Evolutionary conservation across 2,329 filamentous ascomycete genomes (phyloP).

Genomic region (Aspergillus neotritici): DNA sequence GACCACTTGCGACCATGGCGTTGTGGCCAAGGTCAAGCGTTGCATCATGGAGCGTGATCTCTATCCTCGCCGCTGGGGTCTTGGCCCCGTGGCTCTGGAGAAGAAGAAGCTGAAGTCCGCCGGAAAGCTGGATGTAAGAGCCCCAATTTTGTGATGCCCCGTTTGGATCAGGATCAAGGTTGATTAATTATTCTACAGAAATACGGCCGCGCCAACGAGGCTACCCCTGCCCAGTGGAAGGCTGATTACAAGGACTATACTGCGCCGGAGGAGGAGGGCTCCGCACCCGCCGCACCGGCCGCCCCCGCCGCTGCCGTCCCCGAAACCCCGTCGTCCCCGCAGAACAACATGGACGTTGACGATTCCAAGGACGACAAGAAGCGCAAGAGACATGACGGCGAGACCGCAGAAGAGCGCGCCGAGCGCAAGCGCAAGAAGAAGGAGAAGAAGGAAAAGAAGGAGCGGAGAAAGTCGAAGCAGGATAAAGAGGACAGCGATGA

Average conservation of each 20-base stretch:
- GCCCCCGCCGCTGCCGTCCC: constrained; percentile 25
- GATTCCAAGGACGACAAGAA: constrained; percentile 46
- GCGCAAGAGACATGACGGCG: constrained; percentile 51
- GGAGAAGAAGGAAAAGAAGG: constrained; percentile 52
- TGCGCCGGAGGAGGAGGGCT: constrained; percentile 39
- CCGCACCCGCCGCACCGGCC: constrained; percentile 44
- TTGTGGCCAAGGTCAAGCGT: constrained; percentile 97
- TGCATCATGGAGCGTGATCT: constrained; percentile 99
- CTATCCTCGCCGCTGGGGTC: constrained; percentile 93
- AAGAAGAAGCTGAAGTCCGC: constrained; percentile 99
- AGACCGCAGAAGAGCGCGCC: constrained; percentile 46
- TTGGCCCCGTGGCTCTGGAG: constrained; percentile 85
- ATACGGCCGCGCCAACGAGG: constrained; percentile 86
- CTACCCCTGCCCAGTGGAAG: constrained; percentile 90
- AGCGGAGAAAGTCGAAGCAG: constrained; percentile 78
- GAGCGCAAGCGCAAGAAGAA: constrained; percentile 50
- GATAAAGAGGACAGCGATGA: constrained; percentile 65
- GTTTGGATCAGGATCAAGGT: constrained; percentile 6
- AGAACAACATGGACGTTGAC: constrained; percentile 40
- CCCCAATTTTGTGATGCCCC: not conserved
- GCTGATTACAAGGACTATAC: constrained; percentile 87
- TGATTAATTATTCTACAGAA: constrained; percentile 52
- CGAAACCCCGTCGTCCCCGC: constrained; percentile 23
- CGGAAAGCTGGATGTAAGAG: constrained; percentile 79
- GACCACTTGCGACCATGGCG: constrained; percentile 92